These are phyloP conservation scores for Syzygium jambos DNA, from an alignment of 345 rosid species.

Conservation along the genomic window DNA sequence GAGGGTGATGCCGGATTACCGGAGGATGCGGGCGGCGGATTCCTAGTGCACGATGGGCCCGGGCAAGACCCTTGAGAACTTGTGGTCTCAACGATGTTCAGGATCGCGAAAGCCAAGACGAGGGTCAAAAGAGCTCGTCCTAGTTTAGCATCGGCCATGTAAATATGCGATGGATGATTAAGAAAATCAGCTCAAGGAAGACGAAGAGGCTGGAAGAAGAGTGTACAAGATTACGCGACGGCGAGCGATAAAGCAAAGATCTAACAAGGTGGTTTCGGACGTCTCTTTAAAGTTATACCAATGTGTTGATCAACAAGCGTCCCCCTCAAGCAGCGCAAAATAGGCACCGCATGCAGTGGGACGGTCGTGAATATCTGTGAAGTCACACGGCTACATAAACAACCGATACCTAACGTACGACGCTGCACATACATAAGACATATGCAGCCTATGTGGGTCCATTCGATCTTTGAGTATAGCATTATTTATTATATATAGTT, in stretches of 20 bases:
- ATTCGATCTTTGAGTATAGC: background rate
- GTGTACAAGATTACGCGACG: background rate
- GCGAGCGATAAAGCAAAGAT: background rate
- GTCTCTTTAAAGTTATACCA: background rate
- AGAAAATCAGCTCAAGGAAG: background rate
- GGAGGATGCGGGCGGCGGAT: background rate
- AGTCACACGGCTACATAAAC: background rate
- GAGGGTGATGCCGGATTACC: background rate
- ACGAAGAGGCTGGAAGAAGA: background rate
- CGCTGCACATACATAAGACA: background rate
- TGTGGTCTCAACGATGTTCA: background rate
- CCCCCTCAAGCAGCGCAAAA: background rate
- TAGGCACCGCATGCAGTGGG: background rate
- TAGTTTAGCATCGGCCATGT: background rate
- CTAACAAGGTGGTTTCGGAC: background rate
- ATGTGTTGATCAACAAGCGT: background rate
- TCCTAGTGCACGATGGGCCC: background rate
- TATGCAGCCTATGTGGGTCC: background rate
- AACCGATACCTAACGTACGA: background rate
- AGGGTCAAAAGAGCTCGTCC: background rate
- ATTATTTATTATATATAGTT: no score
- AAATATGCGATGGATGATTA: background rate
- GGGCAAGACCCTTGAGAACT: background rate
- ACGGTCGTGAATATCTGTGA: background rate
- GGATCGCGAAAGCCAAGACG: background rate